Conservation (phyloP, 2,329 filamentous ascomycete genomes). For the Cladorrhinum sp. region DNA sequence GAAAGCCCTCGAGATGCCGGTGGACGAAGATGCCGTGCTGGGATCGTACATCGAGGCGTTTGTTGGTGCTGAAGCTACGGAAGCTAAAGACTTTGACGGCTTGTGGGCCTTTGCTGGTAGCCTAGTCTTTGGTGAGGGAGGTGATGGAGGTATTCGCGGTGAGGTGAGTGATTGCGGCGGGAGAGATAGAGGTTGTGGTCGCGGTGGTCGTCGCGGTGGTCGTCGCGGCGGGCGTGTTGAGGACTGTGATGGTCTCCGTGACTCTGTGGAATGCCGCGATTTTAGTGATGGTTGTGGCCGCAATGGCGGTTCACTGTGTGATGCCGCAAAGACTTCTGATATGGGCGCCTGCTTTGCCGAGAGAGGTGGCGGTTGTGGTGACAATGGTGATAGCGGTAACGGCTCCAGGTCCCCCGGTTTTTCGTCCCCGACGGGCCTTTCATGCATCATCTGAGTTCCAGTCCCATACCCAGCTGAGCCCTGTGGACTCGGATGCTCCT, state of each 20-base stretch:
- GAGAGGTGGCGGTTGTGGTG: neutral
- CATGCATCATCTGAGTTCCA: neutral
- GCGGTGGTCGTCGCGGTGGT: neutral
- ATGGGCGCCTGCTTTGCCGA: neutral
- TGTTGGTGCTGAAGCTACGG: neutral
- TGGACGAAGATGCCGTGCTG: neutral
- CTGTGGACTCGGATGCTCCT: slow-evolving; percentile 14
- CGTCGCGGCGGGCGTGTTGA: neutral
- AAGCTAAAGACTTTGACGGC: neutral
- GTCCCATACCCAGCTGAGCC: neutral
- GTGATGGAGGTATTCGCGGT: neutral
- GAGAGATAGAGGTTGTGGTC: neutral
- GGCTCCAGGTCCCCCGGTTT: neutral
- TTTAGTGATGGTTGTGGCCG: neutral
- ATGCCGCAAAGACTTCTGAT: neutral
- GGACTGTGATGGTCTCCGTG: neutral
- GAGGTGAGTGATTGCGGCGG: neutral
- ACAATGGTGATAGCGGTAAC: neutral
- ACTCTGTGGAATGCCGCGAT: neutral
- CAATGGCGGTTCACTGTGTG: neutral
- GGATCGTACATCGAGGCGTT: neutral
- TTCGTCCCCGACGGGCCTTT: neutral
- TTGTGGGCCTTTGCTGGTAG: neutral
- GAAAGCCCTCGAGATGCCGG: neutral
- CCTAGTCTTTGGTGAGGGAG: neutral